phyloP scores from a whole-genome alignment of 2,329 filamentous ascomycete species.

The Phialophora tarda region DNA sequence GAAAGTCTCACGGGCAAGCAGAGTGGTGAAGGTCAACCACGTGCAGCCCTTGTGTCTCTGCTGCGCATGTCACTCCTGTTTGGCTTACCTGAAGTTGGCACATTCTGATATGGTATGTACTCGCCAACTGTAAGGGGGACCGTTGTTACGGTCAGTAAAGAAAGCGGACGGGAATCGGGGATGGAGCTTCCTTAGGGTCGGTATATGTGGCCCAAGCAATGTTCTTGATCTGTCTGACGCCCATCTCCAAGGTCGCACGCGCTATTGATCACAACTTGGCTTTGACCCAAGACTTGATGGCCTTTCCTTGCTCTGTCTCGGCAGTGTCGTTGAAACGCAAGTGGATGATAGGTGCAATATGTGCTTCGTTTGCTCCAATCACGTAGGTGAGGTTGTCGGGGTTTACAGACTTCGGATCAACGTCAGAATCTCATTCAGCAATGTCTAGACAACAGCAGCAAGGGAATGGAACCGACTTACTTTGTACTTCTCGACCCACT shows the following conservation, averaged over 20 bases:
- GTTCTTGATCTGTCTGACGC: neutral
- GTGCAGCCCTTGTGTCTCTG: neutral
- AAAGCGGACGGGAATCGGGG: neutral
- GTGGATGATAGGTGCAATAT: constrained; percentile 52
- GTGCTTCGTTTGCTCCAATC: constrained; percentile 48
- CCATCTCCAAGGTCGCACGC: neutral
- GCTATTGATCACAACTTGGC: constrained; percentile 29
- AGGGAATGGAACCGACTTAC: constrained; percentile 12
- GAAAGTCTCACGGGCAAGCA: neutral
- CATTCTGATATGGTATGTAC: neutral
- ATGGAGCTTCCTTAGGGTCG: neutral
- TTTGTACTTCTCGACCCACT: constrained; percentile 37
- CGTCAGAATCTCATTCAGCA: neutral
- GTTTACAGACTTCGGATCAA: constrained; percentile 39
- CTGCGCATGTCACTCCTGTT: neutral
- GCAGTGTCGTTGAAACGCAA: constrained; percentile 45
- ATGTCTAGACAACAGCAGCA: neutral
- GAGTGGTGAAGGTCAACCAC: neutral
- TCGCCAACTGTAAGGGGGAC: neutral
- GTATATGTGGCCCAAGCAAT: neutral
- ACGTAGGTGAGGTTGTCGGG: constrained; percentile 44
- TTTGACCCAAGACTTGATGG: constrained; percentile 46
- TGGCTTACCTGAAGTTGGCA: neutral
- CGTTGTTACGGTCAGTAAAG: neutral
- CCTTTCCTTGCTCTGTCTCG: constrained; percentile 50